phyloP scores from a whole-genome alignment of 495 filamentous ascomycete genomes.

The Penicillium subrubescens region DNA sequence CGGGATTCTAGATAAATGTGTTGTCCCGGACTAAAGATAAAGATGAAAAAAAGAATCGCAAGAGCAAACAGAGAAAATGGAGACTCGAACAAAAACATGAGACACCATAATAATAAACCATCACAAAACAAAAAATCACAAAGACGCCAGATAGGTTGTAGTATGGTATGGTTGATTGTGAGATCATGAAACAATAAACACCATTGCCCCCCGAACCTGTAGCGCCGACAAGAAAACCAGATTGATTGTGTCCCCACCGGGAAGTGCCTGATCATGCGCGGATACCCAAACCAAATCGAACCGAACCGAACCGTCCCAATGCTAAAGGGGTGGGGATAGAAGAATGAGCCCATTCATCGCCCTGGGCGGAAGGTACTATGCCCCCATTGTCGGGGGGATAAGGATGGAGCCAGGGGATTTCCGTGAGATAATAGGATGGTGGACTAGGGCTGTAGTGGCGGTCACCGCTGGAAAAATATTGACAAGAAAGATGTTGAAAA shows the following conservation, averaged over 20 bases:
- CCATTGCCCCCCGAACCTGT: slow-evolving; percentile 4
- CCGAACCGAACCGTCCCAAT: slow-evolving; percentile 15
- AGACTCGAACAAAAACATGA: not conserved
- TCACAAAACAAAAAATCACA: not conserved
- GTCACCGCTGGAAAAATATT: slow-evolving; percentile 8
- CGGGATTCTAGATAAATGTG: slow-evolving; percentile 20
- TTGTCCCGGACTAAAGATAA: slow-evolving; percentile 5
- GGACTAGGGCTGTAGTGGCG: not conserved
- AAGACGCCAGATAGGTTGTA: slow-evolving; percentile 15
- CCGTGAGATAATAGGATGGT: not conserved
- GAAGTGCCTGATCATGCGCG: slow-evolving; percentile 7
- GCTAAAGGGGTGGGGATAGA: slow-evolving; percentile 1
- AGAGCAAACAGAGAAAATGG: not conserved
- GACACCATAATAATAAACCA: slow-evolving; percentile 1
- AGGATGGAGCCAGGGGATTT: not conserved
- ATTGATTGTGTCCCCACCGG: slow-evolving; percentile 1
- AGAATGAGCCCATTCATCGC: not conserved
- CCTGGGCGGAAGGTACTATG: not conserved
- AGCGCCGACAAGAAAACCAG: slow-evolving; percentile 20
- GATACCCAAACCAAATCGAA: slow-evolving; percentile 11
- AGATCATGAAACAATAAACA: slow-evolving; percentile 5
- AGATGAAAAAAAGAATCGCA: not conserved
- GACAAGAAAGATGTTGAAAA: slow-evolving; percentile 15
- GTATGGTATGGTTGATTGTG: slow-evolving; percentile 15
- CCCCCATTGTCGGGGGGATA: not conserved